Percentiles rank a stretch among this genome's conserved stretches.
Conservation (phyloP, 2,329 filamentous ascomycete species). For the Arachnopeziza araneosa region DNA sequence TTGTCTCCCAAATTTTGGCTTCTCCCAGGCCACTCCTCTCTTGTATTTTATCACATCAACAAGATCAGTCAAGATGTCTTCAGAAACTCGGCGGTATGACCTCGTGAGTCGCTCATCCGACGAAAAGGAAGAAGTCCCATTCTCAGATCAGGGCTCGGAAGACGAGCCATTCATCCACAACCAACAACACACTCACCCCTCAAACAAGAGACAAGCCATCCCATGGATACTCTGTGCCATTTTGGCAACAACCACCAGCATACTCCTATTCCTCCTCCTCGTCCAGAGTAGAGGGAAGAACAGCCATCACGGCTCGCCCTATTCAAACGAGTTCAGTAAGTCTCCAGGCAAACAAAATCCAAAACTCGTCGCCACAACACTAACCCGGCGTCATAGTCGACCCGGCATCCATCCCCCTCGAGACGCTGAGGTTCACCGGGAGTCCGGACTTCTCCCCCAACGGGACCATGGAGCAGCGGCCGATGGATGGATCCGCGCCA, state of each 20-base stretch:
- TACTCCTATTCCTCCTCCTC: background rate
- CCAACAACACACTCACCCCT: background rate
- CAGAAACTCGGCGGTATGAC: background rate
- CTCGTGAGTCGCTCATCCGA: background rate
- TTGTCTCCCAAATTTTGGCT: background rate
- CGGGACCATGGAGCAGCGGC: conserved; percentile 1
- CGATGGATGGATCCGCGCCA: background rate
- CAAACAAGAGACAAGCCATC: background rate
- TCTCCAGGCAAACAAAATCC: background rate
- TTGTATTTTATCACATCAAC: background rate
- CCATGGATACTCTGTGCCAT: background rate
- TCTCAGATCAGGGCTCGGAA: conserved; percentile 2
- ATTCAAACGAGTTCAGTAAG: conserved; percentile 4
- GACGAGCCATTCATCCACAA: conserved; percentile 2
- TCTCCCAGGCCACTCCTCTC: background rate
- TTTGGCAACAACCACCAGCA: background rate
- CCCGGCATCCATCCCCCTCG: conserved; percentile 3
- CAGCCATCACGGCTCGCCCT: background rate
- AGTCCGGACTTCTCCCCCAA: conserved; percentile 1
- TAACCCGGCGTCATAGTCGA: conserved; percentile 1
- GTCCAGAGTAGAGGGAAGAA: background rate
- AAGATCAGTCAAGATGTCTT: background rate
- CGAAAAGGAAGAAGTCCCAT: background rate
- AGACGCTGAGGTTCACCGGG: conserved; percentile 2
- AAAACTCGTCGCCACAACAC: background rate